phyloP scores from a whole-genome alignment of 352 stramenopile genomes.

The Globisporangium megalacanthum region DNA sequence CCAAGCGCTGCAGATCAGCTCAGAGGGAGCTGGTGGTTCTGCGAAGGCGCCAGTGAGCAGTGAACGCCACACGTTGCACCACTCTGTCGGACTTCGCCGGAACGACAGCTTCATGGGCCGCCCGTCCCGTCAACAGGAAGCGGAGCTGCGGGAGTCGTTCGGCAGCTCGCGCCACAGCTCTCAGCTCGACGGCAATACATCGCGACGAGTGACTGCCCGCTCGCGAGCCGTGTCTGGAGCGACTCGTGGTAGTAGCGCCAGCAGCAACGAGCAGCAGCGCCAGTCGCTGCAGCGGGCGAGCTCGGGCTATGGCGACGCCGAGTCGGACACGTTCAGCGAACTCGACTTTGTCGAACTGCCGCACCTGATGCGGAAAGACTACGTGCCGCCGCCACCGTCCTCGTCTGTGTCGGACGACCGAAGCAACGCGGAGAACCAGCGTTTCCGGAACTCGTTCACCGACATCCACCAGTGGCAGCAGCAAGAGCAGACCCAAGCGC shows the following conservation, averaged over 20 bases:
- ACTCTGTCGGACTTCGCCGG: slow-evolving; percentile 1
- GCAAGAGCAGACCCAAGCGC: no score
- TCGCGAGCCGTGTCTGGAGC: slow-evolving; percentile 5
- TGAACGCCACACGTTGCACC: not conserved
- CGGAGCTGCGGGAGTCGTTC: slow-evolving; percentile 5
- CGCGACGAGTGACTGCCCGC: not conserved
- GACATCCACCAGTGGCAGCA: slow-evolving; percentile 33
- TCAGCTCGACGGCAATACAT: not conserved
- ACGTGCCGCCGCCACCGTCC: slow-evolving; percentile 15
- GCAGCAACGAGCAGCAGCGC: slow-evolving; percentile 13
- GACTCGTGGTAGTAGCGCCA: slow-evolving; percentile 27
- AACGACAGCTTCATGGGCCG: slow-evolving; percentile 17
- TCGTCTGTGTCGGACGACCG: slow-evolving; percentile 14
- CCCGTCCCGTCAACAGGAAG: slow-evolving; percentile 11
- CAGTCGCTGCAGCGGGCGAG: slow-evolving; percentile 27
- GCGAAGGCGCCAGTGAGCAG: not conserved
- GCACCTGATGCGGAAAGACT: slow-evolving; percentile 64
- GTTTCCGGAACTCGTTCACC: slow-evolving; percentile 29
- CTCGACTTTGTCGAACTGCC: slow-evolving; percentile 65
- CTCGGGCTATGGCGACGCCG: slow-evolving; percentile 46
- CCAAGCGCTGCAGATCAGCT: slow-evolving; percentile 52
- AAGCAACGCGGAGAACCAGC: slow-evolving; percentile 20
- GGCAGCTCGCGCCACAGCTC: slow-evolving; percentile 9
- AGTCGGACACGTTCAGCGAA: slow-evolving; percentile 72
- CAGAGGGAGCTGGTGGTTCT: no score